Evolutionary conservation across 108 stramenopile genomes (phyloP), one percentile per base, ranked within the genome.

Genomic region (Aurantiochytrium sp.): DNA sequence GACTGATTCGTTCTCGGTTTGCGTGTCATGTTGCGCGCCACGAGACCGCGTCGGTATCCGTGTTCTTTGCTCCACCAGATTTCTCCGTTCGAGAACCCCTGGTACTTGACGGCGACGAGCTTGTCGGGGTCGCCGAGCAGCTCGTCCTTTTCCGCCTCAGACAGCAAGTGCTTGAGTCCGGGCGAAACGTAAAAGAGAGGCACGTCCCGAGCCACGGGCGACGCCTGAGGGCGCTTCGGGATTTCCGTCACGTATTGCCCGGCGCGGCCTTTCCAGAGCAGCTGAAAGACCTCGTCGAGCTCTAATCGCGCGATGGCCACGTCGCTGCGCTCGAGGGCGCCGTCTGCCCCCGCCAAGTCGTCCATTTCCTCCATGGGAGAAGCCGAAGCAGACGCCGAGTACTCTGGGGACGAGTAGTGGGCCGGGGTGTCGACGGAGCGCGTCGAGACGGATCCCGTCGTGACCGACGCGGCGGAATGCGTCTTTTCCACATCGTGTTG

Each of bases 101-200:
- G 73, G 19, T 83, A 83, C 49, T 83, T 83, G 5, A 83, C 73
- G 73, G 73, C 73, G 47, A 83, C 49, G 73, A 83, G 73, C 21
- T 8, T 83, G 73, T 21, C 19, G 5, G 73, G 73, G 21, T 83
- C 73, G 6, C 73, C 73, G 49, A 83, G 73, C 23, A 45, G 73
- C 49, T 83, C 49, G 23, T 83, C 73, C 47, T 51, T 45, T 83
- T 83, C 73, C 5, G 47, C n/a, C 49, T 83, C 73, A 8, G 73
- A 83, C 21, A 83, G 73, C 0, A 45, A 21, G 49, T 83, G 44
- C 73, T 83, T 83, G 44, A 83, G 49, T 5, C 49, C 49, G 12
- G 73, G 73, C 21, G 44, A 51, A 8, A 83, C 73, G 49, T 83
- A 83, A 83, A 83, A 83, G n/a, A 45, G 25, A 51, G 73, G 44